A percentile compares a stretch with the other conserved stretches of the same genome.
phyloP scores from a whole-genome alignment of 768 basidiomycete genomes.

The Jaapia argillacea region DNA sequence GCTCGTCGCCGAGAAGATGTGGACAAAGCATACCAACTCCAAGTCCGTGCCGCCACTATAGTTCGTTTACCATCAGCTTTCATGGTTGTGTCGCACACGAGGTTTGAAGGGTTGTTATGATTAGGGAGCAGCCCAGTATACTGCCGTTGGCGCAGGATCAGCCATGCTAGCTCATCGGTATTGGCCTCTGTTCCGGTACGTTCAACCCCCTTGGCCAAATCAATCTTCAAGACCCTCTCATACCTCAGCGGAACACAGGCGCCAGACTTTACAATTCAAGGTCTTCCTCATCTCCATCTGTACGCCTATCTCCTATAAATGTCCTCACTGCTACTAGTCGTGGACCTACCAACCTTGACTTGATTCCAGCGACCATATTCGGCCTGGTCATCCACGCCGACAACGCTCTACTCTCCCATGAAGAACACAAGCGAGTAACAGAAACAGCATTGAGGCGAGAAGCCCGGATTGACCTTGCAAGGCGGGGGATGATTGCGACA shows the following conservation, averaged over 20 bases:
- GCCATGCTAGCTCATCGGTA: constrained; percentile 53
- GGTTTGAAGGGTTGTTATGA: constrained; percentile 14
- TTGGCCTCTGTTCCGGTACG: constrained; percentile 67
- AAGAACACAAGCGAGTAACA: constrained; percentile 50
- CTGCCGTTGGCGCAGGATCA: constrained; percentile 47
- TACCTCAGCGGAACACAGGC: constrained; percentile 33
- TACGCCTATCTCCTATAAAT: constrained; percentile 23
- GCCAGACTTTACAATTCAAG: constrained; percentile 77
- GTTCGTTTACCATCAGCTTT: constrained; percentile 10
- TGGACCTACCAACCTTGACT: constrained; percentile 3
- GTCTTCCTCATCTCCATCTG: constrained; percentile 66
- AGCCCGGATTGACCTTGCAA: constrained; percentile 66
- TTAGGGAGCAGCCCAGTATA: constrained; percentile 45
- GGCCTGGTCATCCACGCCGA: constrained; percentile 75
- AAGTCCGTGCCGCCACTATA: constrained; percentile 18
- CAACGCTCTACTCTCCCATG: constrained; percentile 61
- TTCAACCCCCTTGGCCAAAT: too few species aligned
- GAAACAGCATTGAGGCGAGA: constrained; percentile 64
- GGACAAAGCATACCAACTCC: constrained; percentile 47
- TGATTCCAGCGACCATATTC: constrained; percentile 42
- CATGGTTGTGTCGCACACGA: constrained; percentile 8
- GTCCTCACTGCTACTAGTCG: too few species aligned
- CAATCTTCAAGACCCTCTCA: too few species aligned
- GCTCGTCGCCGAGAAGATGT: constrained; percentile 41
- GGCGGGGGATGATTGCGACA: constrained; percentile 66